Percentiles rank a stretch among this genome's conserved stretches.
Conservation (phyloP, 2,329 filamentous ascomycete species). For the Aspergillus sp. region DNA sequence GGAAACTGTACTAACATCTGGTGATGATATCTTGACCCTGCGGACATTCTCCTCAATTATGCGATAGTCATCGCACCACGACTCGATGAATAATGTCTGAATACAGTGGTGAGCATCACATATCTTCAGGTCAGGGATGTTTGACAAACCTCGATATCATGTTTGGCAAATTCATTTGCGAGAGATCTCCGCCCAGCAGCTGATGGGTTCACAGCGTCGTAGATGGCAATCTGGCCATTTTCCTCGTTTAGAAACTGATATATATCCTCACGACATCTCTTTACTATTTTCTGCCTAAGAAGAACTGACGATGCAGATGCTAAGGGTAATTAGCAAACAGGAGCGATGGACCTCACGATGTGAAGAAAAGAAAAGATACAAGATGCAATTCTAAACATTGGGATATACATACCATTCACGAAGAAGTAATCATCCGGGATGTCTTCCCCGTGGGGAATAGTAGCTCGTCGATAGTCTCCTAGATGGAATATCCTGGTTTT, state of each 20-base stretch:
- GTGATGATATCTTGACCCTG: conserved; percentile 96
- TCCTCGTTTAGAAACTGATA: conserved; percentile 95
- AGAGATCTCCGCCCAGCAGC: conserved; percentile 77
- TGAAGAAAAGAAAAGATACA: background rate
- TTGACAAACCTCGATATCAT: conserved; percentile 75
- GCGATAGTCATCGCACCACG: conserved; percentile 85
- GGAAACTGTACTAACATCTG: conserved; percentile 66
- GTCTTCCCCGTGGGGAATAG: conserved; percentile 76
- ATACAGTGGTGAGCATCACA: background rate
- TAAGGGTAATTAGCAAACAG: conserved; percentile 26
- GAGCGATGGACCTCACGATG: background rate
- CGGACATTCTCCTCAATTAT: conserved; percentile 96
- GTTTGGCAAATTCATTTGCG: conserved; percentile 96
- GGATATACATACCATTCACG: conserved; percentile 63
- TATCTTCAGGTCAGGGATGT: background rate
- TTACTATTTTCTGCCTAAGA: conserved; percentile 92
- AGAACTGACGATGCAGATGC: conserved; percentile 88
- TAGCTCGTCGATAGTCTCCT: conserved; percentile 91
- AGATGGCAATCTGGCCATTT: conserved; percentile 97
- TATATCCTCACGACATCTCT: conserved; percentile 96
- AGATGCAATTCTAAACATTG: background rate
- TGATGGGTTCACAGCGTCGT: conserved; percentile 94
- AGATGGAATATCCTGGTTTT: conserved; percentile 98
- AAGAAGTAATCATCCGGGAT: conserved; percentile 98
- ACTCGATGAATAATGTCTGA: conserved; percentile 90